Evolutionary conservation across 495 filamentous ascomycete species (phyloP).

Genomic region (Parathielavia hyrcaniae): DNA sequence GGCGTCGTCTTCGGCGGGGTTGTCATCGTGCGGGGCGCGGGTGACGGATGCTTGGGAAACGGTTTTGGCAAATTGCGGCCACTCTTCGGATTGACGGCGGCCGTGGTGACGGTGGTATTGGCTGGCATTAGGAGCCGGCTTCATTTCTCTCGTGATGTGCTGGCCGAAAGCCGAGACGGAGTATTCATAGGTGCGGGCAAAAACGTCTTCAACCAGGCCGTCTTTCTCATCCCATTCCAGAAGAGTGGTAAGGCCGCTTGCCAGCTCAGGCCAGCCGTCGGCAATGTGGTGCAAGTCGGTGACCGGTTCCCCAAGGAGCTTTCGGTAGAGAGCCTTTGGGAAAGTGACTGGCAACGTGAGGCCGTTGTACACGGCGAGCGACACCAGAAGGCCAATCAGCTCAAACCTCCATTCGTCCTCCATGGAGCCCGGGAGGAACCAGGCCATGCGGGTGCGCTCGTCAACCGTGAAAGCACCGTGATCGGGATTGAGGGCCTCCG

Average conservation of each 20-base stretch:
- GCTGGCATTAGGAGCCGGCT: slow-evolving; percentile 11
- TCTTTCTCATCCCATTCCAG: slow-evolving; percentile 66
- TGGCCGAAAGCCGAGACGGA: slow-evolving; percentile 64
- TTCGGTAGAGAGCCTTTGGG: slow-evolving; percentile 74
- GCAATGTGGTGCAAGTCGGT: slow-evolving; percentile 65
- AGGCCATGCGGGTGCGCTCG: slow-evolving; percentile 64
- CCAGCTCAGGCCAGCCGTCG: slow-evolving; percentile 82
- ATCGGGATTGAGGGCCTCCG: slow-evolving; percentile 66
- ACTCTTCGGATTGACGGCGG: slow-evolving; percentile 18
- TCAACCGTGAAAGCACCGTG: slow-evolving; percentile 74
- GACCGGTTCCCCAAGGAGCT: slow-evolving; percentile 60
- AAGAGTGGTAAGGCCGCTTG: slow-evolving; percentile 62
- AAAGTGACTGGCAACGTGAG: slow-evolving; percentile 84
- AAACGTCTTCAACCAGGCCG: slow-evolving; percentile 74
- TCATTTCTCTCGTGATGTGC: slow-evolving; percentile 46
- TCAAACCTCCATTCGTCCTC: slow-evolving; percentile 88
- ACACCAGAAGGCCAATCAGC: slow-evolving; percentile 77
- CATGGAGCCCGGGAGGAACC: slow-evolving; percentile 76
- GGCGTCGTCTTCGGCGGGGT: slow-evolving; percentile 43
- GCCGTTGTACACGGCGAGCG: slow-evolving; percentile 90
- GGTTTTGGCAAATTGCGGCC: slow-evolving; percentile 39
- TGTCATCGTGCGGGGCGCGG: slow-evolving; percentile 29
- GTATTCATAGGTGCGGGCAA: slow-evolving; percentile 77
- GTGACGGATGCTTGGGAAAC: slow-evolving; percentile 10
- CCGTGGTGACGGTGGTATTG: not conserved